Evolutionary conservation across 495 filamentous ascomycete genomes (phyloP).

Genomic region (Hypomontagnella submonticulosa): DNA sequence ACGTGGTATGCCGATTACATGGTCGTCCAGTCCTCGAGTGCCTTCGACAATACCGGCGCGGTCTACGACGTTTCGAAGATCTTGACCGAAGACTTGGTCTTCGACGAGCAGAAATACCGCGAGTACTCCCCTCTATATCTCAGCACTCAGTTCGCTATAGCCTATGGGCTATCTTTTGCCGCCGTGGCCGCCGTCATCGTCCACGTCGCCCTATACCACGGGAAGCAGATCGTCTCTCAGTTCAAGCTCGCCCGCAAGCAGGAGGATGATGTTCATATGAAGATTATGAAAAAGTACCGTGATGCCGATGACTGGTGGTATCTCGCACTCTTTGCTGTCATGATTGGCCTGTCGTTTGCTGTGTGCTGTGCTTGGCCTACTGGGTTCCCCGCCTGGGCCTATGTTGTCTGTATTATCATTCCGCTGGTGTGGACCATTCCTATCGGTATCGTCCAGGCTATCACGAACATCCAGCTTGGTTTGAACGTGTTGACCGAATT

Average conservation of each 20-base stretch:
- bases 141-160: slow-evolving; percentile 69
- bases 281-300: slow-evolving; percentile 67
- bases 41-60: slow-evolving; percentile 70
- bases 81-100: slow-evolving; percentile 58
- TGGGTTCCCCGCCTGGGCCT: slow-evolving; percentile 72
- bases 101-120: slow-evolving; percentile 64
- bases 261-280: slow-evolving; percentile 74
- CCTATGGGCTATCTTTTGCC: slow-evolving; percentile 76
- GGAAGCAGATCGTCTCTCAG: slow-evolving; percentile 66
- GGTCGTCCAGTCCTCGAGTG: slow-evolving; percentile 64
- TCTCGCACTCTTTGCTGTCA: slow-evolving; percentile 53
- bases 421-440: slow-evolving; percentile 65
- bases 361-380: slow-evolving; percentile 73
- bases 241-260: slow-evolving; percentile 63
- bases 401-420: slow-evolving; percentile 68
- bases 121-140: slow-evolving; percentile 71
- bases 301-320: slow-evolving; percentile 69
- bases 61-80: slow-evolving; percentile 66
- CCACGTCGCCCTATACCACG: slow-evolving; percentile 69
- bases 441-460: slow-evolving; percentile 69
- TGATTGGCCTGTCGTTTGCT: slow-evolving; percentile 57
- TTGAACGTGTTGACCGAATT: slow-evolving; percentile 77
- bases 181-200: slow-evolving; percentile 73
- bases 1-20: slow-evolving; percentile 71
- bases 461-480: slow-evolving; percentile 74